These are phyloP conservation scores for Parastagonospora nodorum DNA, from an alignment of 2,329 filamentous ascomycete species.

Conservation along the genomic window DNA sequence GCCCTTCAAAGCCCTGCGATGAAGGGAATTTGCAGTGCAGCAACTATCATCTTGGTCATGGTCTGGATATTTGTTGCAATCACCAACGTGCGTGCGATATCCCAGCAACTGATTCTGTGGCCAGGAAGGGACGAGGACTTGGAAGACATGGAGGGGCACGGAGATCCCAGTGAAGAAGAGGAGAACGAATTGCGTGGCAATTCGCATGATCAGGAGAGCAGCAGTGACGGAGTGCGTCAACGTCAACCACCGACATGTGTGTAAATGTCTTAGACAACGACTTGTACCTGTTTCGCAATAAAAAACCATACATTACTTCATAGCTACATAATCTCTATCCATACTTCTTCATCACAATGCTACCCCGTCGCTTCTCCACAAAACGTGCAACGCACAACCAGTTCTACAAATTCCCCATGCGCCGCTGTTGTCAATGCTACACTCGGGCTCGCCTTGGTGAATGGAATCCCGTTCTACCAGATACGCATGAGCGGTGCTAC, in stretches of 20 bases:
- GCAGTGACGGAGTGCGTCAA: background rate
- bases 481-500: background rate
- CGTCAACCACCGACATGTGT: background rate
- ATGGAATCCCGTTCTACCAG: constrained; percentile 1
- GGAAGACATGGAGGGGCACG: constrained; percentile 35
- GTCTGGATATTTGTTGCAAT: constrained; percentile 61
- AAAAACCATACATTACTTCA: too few relatives aligned
- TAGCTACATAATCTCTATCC: too few relatives aligned
- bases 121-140: constrained; percentile 66
- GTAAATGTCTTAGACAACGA: background rate
- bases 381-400: background rate
- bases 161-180: constrained; percentile 13
- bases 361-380: too few relatives aligned
- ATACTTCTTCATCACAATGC: too few relatives aligned
- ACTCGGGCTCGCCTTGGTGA: constrained; percentile 1
- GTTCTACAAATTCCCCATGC: background rate
- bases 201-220: background rate
- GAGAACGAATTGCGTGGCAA: background rate
- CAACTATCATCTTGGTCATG: constrained; percentile 59
- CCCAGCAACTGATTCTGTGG: constrained; percentile 55
- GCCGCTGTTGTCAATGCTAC: constrained; percentile 1
- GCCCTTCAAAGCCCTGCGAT: constrained; percentile 57
- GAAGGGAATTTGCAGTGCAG: constrained; percentile 58
- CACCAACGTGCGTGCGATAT: constrained; percentile 58
- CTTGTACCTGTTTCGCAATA: too few relatives aligned